Evolutionary conservation across 345 rosid genomes (phyloP), one percentile per base, ranked within the genome.

Genomic region (Limnanthes douglasii): DNA sequence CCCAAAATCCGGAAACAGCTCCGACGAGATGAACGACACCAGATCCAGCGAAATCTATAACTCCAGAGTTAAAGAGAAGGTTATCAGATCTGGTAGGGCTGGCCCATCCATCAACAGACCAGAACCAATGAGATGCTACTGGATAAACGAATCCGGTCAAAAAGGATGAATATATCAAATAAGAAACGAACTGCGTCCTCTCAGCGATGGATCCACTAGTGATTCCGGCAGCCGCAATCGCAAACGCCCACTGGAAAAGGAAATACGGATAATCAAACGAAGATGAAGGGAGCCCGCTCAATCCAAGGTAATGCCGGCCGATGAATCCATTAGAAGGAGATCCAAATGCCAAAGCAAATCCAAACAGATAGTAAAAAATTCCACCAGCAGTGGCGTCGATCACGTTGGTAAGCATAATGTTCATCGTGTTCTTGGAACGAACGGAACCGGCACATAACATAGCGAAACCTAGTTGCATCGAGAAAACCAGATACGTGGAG

Each of bases 171-270:
- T 61, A 61, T 43, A 37, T 57, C 12, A 18, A 42, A 34, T 80
- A 85, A 31, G 96, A 79, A 1, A 76, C 86, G 27, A 85, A 80
- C 58, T 80, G 96, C 34, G 96, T 85, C 21, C 96, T 60, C 54
- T 85, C 96, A 0, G 96, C 96, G 13, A 85, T 85, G 0, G 71
- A 60, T 1, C 71, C 72, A 10, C 72, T 53, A 1, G 72, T 61
- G 42, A 66, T 66, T n/a, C 72, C 68, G 10, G 72, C 68, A 7
- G 68, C 67, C 0, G 64, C 72, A 3, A 66, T 66, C 22, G 72
- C 67, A 18, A 66, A 66, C 8, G 71, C 60, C 66, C 71, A 65
- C 29, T 60, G 66, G 28, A 43, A 66, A 1, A 66, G 59, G 20
- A 64, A 54, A 16, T 13, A 18, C 0, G 61, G 34, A 27, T 59